Conservation (phyloP, 2,329 filamentous ascomycete species). For the Aspergillus thermomutatus region DNA sequence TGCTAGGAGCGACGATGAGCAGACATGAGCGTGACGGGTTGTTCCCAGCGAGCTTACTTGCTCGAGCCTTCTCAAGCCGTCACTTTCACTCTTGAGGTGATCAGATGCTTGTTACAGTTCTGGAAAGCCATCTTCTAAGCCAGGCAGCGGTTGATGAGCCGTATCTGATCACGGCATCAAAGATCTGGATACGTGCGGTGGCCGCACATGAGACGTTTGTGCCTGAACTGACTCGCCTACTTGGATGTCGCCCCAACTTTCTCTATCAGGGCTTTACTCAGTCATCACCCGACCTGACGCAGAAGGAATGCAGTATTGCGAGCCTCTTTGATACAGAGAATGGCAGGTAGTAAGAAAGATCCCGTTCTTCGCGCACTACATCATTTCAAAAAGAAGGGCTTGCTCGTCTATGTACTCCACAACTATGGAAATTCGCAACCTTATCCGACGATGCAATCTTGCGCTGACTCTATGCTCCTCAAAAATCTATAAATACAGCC, state of each 20-base stretch:
- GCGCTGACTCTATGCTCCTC: background rate
- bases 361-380: background rate
- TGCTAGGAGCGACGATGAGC: slow-evolving; percentile 16
- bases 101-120: background rate
- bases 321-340: background rate
- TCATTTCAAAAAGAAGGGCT: background rate
- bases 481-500: background rate
- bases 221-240: background rate
- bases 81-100: background rate
- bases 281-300: background rate
- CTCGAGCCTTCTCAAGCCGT: background rate
- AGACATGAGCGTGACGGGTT: background rate
- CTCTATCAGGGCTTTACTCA: background rate
- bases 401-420: background rate
- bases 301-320: background rate
- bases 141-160: background rate
- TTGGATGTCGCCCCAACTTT: background rate
- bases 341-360: background rate
- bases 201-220: no score
- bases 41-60: background rate
- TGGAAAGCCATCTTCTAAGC: background rate
- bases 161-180: background rate
- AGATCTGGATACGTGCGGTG: background rate
- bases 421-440: background rate
- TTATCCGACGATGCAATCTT: background rate